Evolutionary conservation across 345 rosid genomes (phyloP).

Genomic region (Brassica cretica): DNA sequence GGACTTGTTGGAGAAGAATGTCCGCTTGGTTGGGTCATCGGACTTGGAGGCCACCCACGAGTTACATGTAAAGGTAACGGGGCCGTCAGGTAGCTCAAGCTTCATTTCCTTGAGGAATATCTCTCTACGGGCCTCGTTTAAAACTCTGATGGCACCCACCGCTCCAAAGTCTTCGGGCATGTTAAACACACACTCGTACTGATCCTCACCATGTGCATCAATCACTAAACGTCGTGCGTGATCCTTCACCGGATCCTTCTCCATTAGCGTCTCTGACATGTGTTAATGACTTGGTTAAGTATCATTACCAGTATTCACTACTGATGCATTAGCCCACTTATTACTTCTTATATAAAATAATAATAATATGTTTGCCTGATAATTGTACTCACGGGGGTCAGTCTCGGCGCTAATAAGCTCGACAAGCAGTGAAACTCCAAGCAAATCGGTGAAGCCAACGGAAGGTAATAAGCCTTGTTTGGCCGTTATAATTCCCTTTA

Average conservation of each 20-base stretch:
- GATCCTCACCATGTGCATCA: constrained; percentile 29
- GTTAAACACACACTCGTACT: constrained; percentile 54
- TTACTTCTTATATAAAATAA: constrained; percentile 4
- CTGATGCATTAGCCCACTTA: neutral
- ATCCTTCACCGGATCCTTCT: constrained; percentile 51
- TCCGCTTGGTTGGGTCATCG: constrained; percentile 25
- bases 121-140: constrained; percentile 72
- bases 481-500: constrained; percentile 29
- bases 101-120: constrained; percentile 50
- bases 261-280: constrained; percentile 46
- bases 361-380: neutral
- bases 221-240: constrained; percentile 45
- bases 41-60: constrained; percentile 70
- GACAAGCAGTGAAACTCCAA: constrained; percentile 32
- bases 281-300: neutral
- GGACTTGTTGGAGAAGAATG: constrained; percentile 66
- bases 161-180: constrained; percentile 58
- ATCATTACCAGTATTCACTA: neutral
- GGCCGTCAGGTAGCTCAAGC: constrained; percentile 50
- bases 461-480: neutral
- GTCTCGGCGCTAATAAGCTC: constrained; percentile 33
- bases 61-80: constrained; percentile 45
- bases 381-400: constrained; percentile 20
- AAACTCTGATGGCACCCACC: constrained; percentile 62
- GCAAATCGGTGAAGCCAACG: neutral